A percentile compares a stretch with the other conserved stretches of the same genome.
These are phyloP conservation scores for Spirogloea muscicola DNA, from an alignment of 139 green algal genomes.

Conservation along the genomic window DNA sequence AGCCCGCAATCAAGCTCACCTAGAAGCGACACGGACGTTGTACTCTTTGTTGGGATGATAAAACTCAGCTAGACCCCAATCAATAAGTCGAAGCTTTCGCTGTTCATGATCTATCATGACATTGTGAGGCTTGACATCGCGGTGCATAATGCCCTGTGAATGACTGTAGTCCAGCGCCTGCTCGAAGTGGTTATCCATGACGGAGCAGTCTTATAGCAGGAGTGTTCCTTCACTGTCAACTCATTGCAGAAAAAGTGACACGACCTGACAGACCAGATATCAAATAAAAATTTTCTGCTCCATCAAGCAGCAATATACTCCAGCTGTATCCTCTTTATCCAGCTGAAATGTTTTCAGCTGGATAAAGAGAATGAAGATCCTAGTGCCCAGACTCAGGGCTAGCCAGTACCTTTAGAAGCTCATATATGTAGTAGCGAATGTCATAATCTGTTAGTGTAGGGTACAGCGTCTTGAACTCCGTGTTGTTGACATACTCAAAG, in stretches of 20 bases:
- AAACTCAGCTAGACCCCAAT: slow-evolving; percentile 98
- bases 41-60: slow-evolving; percentile 89
- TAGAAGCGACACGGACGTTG: slow-evolving; percentile 91
- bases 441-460: slow-evolving; percentile 89
- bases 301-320: too few species aligned
- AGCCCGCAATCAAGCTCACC: slow-evolving; percentile 40
- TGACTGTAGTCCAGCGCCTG: slow-evolving; percentile 91
- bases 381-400: too few species aligned
- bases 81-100: slow-evolving; percentile 88
- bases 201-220: too few species aligned
- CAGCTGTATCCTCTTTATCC: too few species aligned
- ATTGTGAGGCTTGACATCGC: slow-evolving; percentile 82
- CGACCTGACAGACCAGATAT: not conserved
- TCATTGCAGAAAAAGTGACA: too few species aligned
- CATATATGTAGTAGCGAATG: slow-evolving; percentile 93
- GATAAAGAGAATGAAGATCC: too few species aligned
- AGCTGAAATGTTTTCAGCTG: too few species aligned
- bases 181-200: not conserved
- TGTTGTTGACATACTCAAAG: slow-evolving; percentile 95
- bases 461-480: slow-evolving; percentile 89
- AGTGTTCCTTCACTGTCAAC: too few species aligned
- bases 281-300: too few species aligned
- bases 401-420: slow-evolving; percentile 88
- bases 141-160: slow-evolving; percentile 64
- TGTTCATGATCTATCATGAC: slow-evolving; percentile 96